phyloP scores from a whole-genome alignment of 2,329 filamentous ascomycete genomes.

The Lachnellula willkommii region DNA sequence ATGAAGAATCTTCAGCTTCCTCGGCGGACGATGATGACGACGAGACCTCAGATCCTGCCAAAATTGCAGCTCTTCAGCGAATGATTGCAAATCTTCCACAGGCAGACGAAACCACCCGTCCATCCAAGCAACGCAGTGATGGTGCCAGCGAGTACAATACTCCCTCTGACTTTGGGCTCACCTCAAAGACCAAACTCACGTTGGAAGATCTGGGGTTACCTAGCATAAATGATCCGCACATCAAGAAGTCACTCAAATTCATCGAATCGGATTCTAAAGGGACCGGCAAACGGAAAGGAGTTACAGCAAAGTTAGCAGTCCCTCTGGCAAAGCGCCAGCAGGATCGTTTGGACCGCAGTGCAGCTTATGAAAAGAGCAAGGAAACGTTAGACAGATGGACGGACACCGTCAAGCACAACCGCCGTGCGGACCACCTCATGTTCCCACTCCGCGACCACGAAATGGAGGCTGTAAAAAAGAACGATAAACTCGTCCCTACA shows the following conservation, averaged over 20 bases:
- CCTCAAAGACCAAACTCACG: slow-evolving; percentile 46
- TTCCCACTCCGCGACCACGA: slow-evolving; percentile 78
- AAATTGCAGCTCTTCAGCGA: slow-evolving; percentile 59
- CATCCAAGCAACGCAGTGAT: slow-evolving; percentile 30
- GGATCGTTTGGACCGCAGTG: slow-evolving; percentile 72
- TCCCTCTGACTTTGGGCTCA: slow-evolving; percentile 54
- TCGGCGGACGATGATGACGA: slow-evolving; percentile 39
- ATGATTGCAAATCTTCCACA: slow-evolving; percentile 61
- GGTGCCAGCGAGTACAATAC: slow-evolving; percentile 56
- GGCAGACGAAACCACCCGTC: slow-evolving; percentile 25
- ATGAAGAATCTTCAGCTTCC: slow-evolving; percentile 49
- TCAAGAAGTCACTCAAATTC: slow-evolving; percentile 75
- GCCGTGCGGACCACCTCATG: slow-evolving; percentile 80
- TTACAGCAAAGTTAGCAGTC: slow-evolving; percentile 68
- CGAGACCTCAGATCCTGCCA: slow-evolving; percentile 39
- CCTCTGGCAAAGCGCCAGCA: slow-evolving; percentile 83
- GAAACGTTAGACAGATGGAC: slow-evolving; percentile 87
- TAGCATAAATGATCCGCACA: slow-evolving; percentile 64
- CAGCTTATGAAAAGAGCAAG: slow-evolving; percentile 85
- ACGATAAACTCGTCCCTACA: slow-evolving; percentile 60
- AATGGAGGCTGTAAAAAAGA: slow-evolving; percentile 52
- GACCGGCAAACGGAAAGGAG: slow-evolving; percentile 45
- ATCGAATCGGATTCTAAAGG: slow-evolving; percentile 59
- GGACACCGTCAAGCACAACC: slow-evolving; percentile 91
- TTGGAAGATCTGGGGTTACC: slow-evolving; percentile 69